Conservation (phyloP, 148 eudicot species). For the Rhododendron ferrugineum region DNA sequence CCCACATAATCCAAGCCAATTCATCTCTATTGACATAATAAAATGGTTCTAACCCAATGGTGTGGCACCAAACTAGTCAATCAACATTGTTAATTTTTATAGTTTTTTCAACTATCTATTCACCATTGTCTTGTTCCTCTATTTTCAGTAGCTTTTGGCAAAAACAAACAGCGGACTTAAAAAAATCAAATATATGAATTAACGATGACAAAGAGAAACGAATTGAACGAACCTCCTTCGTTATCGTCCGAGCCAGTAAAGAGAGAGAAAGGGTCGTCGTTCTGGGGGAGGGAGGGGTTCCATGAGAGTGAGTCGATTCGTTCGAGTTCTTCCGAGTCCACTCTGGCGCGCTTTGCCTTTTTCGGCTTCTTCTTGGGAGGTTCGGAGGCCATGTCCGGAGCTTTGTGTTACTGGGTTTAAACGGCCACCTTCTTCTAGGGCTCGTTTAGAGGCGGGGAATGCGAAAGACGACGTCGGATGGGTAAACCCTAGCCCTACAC, state of each 20-base stretch:
- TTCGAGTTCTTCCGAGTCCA: conserved; percentile 33
- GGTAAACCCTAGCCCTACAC: no score
- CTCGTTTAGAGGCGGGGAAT: neutral
- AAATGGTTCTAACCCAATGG: neutral
- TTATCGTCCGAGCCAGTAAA: conserved; percentile 40
- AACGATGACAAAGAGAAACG: neutral
- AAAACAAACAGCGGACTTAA: neutral
- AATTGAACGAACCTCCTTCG: conserved; percentile 54
- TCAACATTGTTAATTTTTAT: neutral
- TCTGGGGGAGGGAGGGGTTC: conserved; percentile 47
- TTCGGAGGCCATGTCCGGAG: conserved; percentile 24
- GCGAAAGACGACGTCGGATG: no score
- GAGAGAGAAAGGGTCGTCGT: conserved; percentile 48
- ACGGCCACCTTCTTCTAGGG: neutral
- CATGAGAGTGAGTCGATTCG: conserved; percentile 56
- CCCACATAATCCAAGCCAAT: neutral
- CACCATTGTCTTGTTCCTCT: neutral
- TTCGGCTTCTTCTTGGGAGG: conserved; percentile 14
- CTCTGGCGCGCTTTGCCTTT: conserved; percentile 18
- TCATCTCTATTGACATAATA: neutral
- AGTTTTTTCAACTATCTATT: neutral
- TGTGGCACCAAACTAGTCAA: neutral
- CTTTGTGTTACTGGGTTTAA: neutral
- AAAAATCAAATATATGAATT: neutral
- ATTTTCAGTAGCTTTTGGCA: neutral